phyloP scores from a whole-genome alignment of 208 protist species.

The Leishmania braziliensis region DNA sequence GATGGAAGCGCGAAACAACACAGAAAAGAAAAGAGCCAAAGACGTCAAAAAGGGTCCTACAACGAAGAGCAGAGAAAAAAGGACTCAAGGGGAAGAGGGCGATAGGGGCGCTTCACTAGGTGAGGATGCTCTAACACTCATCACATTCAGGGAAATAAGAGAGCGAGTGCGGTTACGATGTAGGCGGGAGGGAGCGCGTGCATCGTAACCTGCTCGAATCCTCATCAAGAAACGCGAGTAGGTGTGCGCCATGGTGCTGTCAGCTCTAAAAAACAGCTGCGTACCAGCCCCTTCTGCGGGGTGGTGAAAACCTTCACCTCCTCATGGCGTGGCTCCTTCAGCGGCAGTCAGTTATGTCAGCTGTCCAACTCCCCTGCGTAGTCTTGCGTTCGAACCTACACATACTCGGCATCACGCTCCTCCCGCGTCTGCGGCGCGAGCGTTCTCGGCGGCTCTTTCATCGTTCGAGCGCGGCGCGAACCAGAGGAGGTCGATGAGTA shows the following conservation, averaged over 20 bases:
- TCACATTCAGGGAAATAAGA: not conserved
- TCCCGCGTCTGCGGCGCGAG: not conserved
- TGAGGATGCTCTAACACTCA: not conserved
- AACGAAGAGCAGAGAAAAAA: not conserved
- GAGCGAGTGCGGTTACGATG: too few species aligned
- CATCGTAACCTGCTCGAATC: too few species aligned
- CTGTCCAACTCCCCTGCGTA: not conserved
- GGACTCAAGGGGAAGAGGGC: not conserved
- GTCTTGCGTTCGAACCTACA: not conserved
- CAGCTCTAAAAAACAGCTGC: not conserved
- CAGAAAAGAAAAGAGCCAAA: not conserved
- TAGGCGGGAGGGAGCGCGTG: not conserved
- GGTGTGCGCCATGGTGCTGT: not conserved
- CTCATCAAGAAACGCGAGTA: not conserved
- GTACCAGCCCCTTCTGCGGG: not conserved
- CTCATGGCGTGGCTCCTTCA: not conserved
- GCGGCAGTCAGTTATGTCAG: not conserved
- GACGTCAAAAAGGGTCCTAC: not conserved
- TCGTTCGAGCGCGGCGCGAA: not conserved
- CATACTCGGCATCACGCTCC: slow-evolving; percentile 1
- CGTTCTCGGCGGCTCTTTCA: not conserved
- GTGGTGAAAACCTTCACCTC: not conserved
- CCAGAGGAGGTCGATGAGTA: not conserved
- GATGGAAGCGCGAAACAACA: not conserved
- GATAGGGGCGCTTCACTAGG: not conserved